Evolutionary conservation across 163 green algal species (phyloP).

Genomic region (Smithsoniella earleae): DNA sequence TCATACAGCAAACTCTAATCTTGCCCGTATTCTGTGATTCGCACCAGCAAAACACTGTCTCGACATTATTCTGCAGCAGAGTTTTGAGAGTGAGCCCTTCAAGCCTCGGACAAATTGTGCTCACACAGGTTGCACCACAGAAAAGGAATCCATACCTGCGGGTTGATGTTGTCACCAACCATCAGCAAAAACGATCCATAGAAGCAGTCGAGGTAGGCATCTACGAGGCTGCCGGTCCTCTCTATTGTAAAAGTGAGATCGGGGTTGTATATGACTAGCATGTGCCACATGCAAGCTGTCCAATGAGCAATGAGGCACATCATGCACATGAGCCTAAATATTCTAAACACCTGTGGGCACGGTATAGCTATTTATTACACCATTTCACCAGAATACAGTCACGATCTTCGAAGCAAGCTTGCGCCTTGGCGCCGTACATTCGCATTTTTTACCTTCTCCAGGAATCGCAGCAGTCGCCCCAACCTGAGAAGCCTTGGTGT

Average conservation of each 20-base stretch:
- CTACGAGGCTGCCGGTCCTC: constrained; percentile 39
- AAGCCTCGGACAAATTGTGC: too few relatives aligned
- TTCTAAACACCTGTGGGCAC: constrained; percentile 38
- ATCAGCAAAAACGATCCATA: constrained; percentile 45
- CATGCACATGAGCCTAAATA: constrained; percentile 50
- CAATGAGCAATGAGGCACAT: constrained; percentile 53
- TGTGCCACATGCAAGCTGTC: constrained; percentile 40
- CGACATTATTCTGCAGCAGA: constrained; percentile 23
- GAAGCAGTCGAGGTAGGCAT: constrained; percentile 38
- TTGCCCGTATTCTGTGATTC: background rate
- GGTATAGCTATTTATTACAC: too few relatives aligned
- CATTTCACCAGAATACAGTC: too few relatives aligned
- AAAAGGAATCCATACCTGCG: constrained; percentile 25
- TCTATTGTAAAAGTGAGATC: background rate
- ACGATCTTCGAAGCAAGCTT: too few relatives aligned
- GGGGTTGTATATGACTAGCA: background rate
- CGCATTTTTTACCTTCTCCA: constrained; percentile 51
- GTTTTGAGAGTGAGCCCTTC: too few relatives aligned
- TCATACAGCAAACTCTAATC: background rate
- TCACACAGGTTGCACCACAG: background rate
- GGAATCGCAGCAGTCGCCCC: constrained; percentile 47
- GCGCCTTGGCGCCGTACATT: too few relatives aligned
- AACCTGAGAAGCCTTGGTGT: constrained; percentile 53
- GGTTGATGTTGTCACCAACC: constrained; percentile 51
- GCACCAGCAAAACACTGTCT: constrained; percentile 22